These are phyloP conservation scores for Vigna radiata DNA, from an alignment of 306 rosid species.

Conservation along the genomic window DNA sequence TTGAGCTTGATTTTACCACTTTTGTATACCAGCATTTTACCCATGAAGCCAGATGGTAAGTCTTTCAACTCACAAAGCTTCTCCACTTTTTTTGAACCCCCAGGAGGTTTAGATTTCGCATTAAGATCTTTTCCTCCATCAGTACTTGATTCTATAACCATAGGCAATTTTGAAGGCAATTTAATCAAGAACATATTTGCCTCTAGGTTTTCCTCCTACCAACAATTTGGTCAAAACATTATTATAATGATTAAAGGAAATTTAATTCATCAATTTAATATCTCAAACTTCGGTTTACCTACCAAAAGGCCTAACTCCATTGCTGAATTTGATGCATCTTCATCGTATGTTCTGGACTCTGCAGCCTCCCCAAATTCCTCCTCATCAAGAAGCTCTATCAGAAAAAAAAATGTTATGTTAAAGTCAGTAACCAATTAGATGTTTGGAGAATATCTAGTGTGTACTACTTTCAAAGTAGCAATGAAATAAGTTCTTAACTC, in stretches of 20 bases:
- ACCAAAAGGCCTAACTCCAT: slow-evolving; percentile 78
- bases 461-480: slow-evolving; percentile 23
- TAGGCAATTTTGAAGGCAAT: slow-evolving; percentile 66
- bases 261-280: slow-evolving; percentile 14
- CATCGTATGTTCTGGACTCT: slow-evolving; percentile 58
- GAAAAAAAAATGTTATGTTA: slow-evolving; percentile 32
- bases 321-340: slow-evolving; percentile 57
- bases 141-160: slow-evolving; percentile 44
- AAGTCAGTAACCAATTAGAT: slow-evolving; percentile 10
- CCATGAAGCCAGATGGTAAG: slow-evolving; percentile 76
- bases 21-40: slow-evolving; percentile 82
- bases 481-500: neutral
- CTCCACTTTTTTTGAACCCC: slow-evolving; percentile 33
- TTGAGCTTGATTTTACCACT: slow-evolving; percentile 86
- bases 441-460: slow-evolving; percentile 11
- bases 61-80: slow-evolving; percentile 54
- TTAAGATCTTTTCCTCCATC: slow-evolving; percentile 42
- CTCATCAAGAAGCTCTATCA: slow-evolving; percentile 69
- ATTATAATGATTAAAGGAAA: slow-evolving; percentile 32
- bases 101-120: slow-evolving; percentile 41
- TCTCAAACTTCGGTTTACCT: slow-evolving; percentile 36
- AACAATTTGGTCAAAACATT: slow-evolving; percentile 42
- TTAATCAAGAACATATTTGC: slow-evolving; percentile 63
- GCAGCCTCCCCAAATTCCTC: slow-evolving; percentile 74
- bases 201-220: slow-evolving; percentile 80